Evolutionary conservation across 2,329 filamentous ascomycete genomes (phyloP), one percentile per base, ranked within the genome.

Genomic region (Xylaria sp.): DNA sequence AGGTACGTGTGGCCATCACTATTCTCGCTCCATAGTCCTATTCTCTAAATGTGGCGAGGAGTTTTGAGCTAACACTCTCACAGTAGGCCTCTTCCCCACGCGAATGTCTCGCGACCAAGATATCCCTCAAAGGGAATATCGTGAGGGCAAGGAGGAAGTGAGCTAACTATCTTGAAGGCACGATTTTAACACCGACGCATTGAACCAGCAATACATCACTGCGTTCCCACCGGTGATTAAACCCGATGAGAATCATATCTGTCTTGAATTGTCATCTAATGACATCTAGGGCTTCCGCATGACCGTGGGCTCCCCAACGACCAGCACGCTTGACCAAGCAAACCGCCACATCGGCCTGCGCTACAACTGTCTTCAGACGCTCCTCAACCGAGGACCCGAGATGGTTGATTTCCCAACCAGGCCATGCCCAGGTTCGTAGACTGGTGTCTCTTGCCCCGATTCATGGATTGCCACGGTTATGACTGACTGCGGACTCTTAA

Each of bases 221-320:
- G 79, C 79, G 5, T 82, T 82, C 71, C 76, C 74, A 47, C 75
- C 78, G 1, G 76, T 78, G 60, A 61, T 73, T 66, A 6, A 6
- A 4, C 28, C 5, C 19, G 21, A 11, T 4, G 28, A 31, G 9
- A 31, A 9, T 11, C 15, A 15, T 28, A 28, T 19, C n/a, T 15
- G 8, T n/a, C 12, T 51, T 23, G 33, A 21, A n/a, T n/a, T n/a
- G 21, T 4, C n/a, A n/a, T 61, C 63, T 72, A 55, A 69, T 25
- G 4, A 35, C 49, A 42, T 45, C 4, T 46, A 78, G 76, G 78
- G 79, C 11, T 81, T 81, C 73, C 76, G 79, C 49, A 81, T 81
- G 79, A 76, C 78, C 7, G 75, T 80, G 33, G 79, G 79, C 58
- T 77, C 72, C 54, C 72, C 72, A 19, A 67, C 72, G 23, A 73